Evolutionary conservation across 2,329 filamentous ascomycete species (phyloP).

Genomic region (Neodidymelliopsis sp.): DNA sequence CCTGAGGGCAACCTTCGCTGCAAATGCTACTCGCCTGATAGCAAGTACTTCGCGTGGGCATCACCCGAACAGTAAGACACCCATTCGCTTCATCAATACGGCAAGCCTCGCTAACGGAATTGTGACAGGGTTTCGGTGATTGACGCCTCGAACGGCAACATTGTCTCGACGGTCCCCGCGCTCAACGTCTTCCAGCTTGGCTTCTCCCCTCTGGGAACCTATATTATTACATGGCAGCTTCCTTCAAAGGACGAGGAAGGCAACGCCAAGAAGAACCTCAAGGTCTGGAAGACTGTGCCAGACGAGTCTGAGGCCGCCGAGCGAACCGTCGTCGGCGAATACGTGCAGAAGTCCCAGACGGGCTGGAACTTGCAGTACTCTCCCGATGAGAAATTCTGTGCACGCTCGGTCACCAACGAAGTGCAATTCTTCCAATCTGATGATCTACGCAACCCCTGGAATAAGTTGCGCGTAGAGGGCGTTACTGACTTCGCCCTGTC

Average conservation of each 20-base stretch:
- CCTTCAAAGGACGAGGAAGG: slow-evolving; percentile 91
- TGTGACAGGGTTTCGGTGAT: slow-evolving; percentile 75
- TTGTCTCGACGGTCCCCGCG: slow-evolving; percentile 77
- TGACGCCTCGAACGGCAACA: slow-evolving; percentile 77
- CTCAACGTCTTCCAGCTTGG: slow-evolving; percentile 91
- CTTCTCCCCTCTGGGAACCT: slow-evolving; percentile 92
- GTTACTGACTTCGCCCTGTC: slow-evolving; percentile 88
- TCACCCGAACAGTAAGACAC: slow-evolving; percentile 72
- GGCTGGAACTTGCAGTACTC: slow-evolving; percentile 99
- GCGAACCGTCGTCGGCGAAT: slow-evolving; percentile 77
- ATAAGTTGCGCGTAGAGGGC: slow-evolving; percentile 92
- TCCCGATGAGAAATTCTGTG: slow-evolving; percentile 89
- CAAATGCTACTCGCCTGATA: slow-evolving; percentile 93
- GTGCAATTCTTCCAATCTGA: slow-evolving; percentile 95
- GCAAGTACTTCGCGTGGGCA: slow-evolving; percentile 95
- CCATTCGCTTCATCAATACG: too few species aligned
- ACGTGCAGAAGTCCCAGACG: slow-evolving; percentile 94
- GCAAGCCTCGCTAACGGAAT: not conserved
- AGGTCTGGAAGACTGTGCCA: slow-evolving; percentile 90
- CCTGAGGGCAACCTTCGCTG: slow-evolving; percentile 95
- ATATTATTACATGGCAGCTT: slow-evolving; percentile 95
- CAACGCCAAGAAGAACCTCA: slow-evolving; percentile 93
- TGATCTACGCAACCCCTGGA: slow-evolving; percentile 87
- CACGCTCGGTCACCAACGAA: slow-evolving; percentile 93
- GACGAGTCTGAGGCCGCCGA: slow-evolving; percentile 68